Base-by-base conservation (phyloP, 768 basidiomycete genomes). In the Paxillus involutus region DNA sequence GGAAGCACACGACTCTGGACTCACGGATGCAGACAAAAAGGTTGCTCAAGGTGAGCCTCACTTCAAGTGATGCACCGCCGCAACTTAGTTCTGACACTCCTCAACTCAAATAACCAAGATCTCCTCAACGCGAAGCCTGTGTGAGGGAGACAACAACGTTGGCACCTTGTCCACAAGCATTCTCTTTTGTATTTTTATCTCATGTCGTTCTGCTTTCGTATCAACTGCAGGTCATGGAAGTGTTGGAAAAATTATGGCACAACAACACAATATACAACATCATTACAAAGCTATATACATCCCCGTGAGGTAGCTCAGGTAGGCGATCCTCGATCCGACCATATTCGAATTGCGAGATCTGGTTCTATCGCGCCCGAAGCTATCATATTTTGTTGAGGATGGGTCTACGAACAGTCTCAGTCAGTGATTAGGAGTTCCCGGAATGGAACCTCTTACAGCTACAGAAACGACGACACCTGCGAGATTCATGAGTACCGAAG, bases 1-100 rank as follows among this genome's bases (percentile, higher is more conserved):
- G 42, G 94, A 97, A 64, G 94, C 91, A 3, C 91, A 98, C 67
- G 94, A 93, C 72, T 85, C 88, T 7, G 90, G 91, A 16, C 74
- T 93, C 49, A 84, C 86, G 4, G 88, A 89, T 55, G 89, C 84
- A 4, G 89, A 94, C 63, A 84, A 87, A 68, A 81, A 83, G 59
- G 80, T 88, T 19, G 88, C 88, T 7, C 85, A 87, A 71, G 90
- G 89, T 88, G 58, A 57, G 79, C 66, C 6, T 35, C 26, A 2
- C 41, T 13, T n/a, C n/a, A n/a, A n/a, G n/a, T 11, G 9, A 26
- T 30, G 12, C 45, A 8, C 9, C 19, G 2, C 6, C 19, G 4
- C 0, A 21, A 21, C 37, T 12, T 21, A 17, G 21, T n/a, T 36
- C 46, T 58, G 10, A 61, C 11, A 24, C 7, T 6, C 17, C 1